Conservation (phyloP, 495 filamentous ascomycete species). For the Arthonia radiata region DNA sequence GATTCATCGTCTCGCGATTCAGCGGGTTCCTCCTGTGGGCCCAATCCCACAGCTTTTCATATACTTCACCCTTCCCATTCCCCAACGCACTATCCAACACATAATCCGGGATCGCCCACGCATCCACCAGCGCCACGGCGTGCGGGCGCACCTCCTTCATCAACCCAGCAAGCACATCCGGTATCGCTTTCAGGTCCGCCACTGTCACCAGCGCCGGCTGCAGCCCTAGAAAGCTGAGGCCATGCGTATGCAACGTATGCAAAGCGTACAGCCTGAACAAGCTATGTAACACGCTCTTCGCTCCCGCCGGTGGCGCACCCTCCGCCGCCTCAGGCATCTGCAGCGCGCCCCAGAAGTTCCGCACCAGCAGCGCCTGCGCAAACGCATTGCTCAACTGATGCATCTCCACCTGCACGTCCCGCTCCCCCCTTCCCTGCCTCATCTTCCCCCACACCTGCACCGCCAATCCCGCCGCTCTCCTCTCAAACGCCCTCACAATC, state of each 20-base stretch:
- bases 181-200: slow-evolving; percentile 12
- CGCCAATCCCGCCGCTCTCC: slow-evolving; percentile 17
- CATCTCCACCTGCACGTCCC: slow-evolving; percentile 20
- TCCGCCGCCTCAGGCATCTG: slow-evolving; percentile 4
- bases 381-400: slow-evolving; percentile 22
- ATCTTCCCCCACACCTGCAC: slow-evolving; percentile 19
- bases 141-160: slow-evolving; percentile 21
- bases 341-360: slow-evolving; percentile 17
- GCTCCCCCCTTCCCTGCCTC: slow-evolving; percentile 17
- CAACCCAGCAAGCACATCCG: slow-evolving; percentile 14
- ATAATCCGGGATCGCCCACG: slow-evolving; percentile 24
- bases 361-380: slow-evolving; percentile 21
- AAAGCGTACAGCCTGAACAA: slow-evolving; percentile 21
- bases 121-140: slow-evolving; percentile 21
- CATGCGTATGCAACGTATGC: slow-evolving; percentile 18
- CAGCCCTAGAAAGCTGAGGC: slow-evolving; percentile 15
- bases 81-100: slow-evolving; percentile 23
- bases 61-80: slow-evolving; percentile 21
- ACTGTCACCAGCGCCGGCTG: slow-evolving; percentile 15
- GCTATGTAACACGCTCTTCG: slow-evolving; percentile 13
- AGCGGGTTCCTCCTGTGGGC: slow-evolving; percentile 23
- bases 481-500: slow-evolving; percentile 18
- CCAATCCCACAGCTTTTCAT: slow-evolving; percentile 22
- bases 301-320: too few species aligned
- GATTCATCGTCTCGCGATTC: slow-evolving; percentile 21